Evolutionary conservation across 2,329 filamentous ascomycete species (phyloP), one percentile per base, ranked within the genome.

Genomic region (Neurospora sp.): DNA sequence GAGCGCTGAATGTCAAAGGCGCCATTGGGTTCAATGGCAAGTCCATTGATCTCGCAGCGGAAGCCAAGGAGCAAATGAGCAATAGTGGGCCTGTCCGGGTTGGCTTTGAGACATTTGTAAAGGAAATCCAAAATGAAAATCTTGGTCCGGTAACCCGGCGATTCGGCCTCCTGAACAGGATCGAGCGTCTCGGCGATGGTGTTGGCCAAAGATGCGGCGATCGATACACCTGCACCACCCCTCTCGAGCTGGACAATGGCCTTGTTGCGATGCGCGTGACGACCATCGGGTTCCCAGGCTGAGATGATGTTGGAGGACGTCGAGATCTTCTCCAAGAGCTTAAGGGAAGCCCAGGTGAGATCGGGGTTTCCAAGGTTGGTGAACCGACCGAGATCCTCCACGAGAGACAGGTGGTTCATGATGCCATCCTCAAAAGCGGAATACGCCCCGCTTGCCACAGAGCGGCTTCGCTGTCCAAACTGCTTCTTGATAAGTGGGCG

Each of bases 381-480:
- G 78, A 96, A 97, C 39, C 92, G 87, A 38, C 94, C 94, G 33
- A 99, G 83, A 74, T 96, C 90, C 3, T 93, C 90, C 52, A 98
- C 87, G 7, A 97, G 82, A 58, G 87, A 84, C 38, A 99, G 82
- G 75, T 96, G 91, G 70, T 90, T 93, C 46, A 97, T 84, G 23
- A 99, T 84, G 8, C 93, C 93, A 76, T 99, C 96, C 78, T 98
- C 95, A 76, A 99, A 95, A 0, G 91, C 94, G n/a, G 91, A 85
- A 74, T 95, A 91, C 0, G 93, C 89, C 6, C 91, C 87, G 75
- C 92, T 93, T 0, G 90, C 86, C 28, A 96, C 90, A 4, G 87
- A 85, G 9, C 84, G 81, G 38, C 86, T 84, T 68, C 88, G 86
- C 67, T 86, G 82, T 38, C 84, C 85, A 23, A 87, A 82, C 70